Percentiles rank a stretch among this genome's conserved stretches.
Conservation (phyloP, 441 rosid species). For the Gossypium lobatum region DNA sequence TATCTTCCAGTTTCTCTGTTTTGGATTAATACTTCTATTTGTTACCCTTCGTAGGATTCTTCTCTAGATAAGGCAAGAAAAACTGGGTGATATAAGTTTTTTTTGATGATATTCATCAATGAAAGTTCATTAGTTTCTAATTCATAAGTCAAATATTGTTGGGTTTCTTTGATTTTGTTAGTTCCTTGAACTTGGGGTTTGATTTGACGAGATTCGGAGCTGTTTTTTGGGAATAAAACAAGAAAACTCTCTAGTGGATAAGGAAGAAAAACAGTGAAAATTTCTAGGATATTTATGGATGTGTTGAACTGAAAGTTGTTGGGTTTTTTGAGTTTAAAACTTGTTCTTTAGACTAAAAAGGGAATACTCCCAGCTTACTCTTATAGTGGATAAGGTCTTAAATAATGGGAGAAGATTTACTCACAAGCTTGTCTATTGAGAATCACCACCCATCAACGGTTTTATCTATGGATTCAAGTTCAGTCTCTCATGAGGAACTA, state of each 20-base stretch:
- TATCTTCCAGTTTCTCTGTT: background rate
- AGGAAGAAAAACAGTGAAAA: background rate
- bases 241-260: background rate
- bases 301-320: background rate
- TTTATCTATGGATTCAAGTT: slow-evolving; percentile 63
- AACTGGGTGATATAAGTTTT: background rate
- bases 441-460: slow-evolving; percentile 59
- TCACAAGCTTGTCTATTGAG: slow-evolving; percentile 59
- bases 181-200: background rate
- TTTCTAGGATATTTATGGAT: background rate
- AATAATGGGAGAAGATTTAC: slow-evolving; percentile 52
- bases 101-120: background rate
- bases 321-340: background rate
- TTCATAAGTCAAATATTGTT: background rate
- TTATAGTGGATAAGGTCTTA: background rate
- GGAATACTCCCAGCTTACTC: background rate
- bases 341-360: background rate
- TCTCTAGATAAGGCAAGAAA: background rate
- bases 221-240: background rate
- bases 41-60: background rate
- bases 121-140: background rate
- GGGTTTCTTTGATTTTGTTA: background rate
- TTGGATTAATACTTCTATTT: background rate
- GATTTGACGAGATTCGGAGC: slow-evolving; percentile 2
- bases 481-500: slow-evolving; percentile 50